A percentile compares a stretch with the other conserved stretches of the same genome.
Evolutionary conservation across 352 stramenopile species (phyloP).

Genomic region (Phytopythium oedochilum): DNA sequence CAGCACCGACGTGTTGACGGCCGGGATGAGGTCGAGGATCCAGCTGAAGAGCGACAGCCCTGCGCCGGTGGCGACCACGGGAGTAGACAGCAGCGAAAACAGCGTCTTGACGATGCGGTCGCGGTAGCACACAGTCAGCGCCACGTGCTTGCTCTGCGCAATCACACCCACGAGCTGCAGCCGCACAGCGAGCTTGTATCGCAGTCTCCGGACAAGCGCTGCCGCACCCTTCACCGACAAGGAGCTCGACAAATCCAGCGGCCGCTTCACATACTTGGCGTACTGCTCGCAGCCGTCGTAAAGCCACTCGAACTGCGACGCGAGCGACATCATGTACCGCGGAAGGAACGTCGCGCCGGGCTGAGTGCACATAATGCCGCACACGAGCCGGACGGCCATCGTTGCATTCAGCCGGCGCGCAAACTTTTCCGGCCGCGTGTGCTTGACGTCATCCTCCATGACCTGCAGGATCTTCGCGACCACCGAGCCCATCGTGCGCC

Average conservation of each 20-base stretch:
- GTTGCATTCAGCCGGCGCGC: conserved; percentile 60
- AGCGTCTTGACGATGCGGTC: conserved; percentile 83
- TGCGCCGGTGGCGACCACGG: conserved; percentile 43
- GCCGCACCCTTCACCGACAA: conserved; percentile 8
- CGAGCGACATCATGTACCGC: conserved; percentile 87
- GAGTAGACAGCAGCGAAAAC: conserved; percentile 70
- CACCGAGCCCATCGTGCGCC: conserved; percentile 73
- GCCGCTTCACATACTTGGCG: conserved; percentile 24
- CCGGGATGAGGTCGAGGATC: conserved; percentile 82
- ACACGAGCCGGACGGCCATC: conserved; percentile 65
- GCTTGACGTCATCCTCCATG: conserved; percentile 79
- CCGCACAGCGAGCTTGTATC: conserved; percentile 70
- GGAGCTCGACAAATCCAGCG: background rate
- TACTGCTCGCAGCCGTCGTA: conserved; percentile 56
- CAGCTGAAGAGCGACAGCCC: conserved; percentile 82
- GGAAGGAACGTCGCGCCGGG: conserved; percentile 67
- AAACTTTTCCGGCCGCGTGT: conserved; percentile 50
- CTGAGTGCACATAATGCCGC: conserved; percentile 69
- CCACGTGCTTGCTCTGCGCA: conserved; percentile 65
- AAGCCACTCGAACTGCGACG: conserved; percentile 65
- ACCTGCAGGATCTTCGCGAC: conserved; percentile 78
- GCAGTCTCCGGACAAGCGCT: conserved; percentile 47
- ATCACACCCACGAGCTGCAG: conserved; percentile 77
- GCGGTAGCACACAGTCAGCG: conserved; percentile 78
- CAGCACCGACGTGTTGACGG: conserved; percentile 68